Base-by-base conservation (phyloP, 768 basidiomycete species). In the Boletus rubescentipes region DNA sequence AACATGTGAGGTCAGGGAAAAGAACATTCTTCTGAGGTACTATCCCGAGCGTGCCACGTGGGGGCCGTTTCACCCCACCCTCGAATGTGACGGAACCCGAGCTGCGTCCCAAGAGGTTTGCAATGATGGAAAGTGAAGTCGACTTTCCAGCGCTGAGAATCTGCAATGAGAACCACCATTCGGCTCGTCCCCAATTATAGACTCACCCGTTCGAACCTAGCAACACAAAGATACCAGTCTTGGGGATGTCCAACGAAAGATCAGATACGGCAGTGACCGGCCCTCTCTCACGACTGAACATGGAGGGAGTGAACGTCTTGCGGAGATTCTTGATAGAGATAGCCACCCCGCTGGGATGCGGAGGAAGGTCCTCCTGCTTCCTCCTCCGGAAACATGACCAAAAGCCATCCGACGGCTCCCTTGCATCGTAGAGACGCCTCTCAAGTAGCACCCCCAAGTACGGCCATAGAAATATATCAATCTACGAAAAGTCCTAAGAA, bases 11-110 rank as follows among this genome's bases (percentile, higher is more conserved):
- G 49, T 91, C 89, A 0, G 87, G 81, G 64, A 91, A 89, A 3
- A 92, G 75, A 5, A 92, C 89, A 60, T 92, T 91, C 73, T 88
- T 90, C 72, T 91, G 89, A 1, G 89, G 87, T 0, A 89, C 88
- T 53, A 92, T 85, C 2, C 90, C 89, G 16, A 92, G 66, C 0
- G 80, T 80, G 8, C 88, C 87, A 0, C 82, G 82, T 6, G 84
- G 74, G 9, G 86, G 84, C 29, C 73, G 73, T 37, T 76, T 63
- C 16, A 72, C 66, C 0, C 83, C 82, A 34, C 82, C 82, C 60
- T 80, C 81, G 54, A 77, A 79, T 1, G 75, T 71, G 16, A 91
- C 74, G 3, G 75, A 73, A 31, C 90, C 90, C 21, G 76, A 71
- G 5, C 81, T 84, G 18, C 77, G 79, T 7, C 80, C 81, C 9